Conservation (phyloP, 2,329 filamentous ascomycete genomes). For the Byssothecium circinans region DNA sequence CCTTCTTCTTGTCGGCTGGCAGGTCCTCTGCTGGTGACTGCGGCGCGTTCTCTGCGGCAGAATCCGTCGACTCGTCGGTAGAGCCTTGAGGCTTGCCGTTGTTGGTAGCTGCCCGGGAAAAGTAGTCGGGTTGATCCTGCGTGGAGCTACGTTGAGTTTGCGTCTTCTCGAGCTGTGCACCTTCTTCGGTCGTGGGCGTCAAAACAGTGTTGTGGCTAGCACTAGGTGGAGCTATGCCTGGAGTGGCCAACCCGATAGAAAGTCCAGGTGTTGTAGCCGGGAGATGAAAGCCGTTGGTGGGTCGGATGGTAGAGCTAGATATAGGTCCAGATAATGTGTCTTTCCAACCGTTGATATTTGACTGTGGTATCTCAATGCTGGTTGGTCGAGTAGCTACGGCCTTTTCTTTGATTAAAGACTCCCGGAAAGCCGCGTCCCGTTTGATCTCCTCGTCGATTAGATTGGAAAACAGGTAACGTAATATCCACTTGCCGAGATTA, state of each 20-base stretch:
- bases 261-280: slow-evolving; percentile 73
- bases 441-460: slow-evolving; percentile 88
- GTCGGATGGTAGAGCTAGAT: slow-evolving; percentile 56
- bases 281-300: slow-evolving; percentile 61
- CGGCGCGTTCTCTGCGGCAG: slow-evolving; percentile 30
- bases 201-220: slow-evolving; percentile 40
- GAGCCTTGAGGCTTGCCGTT: slow-evolving; percentile 28
- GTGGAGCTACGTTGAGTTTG: slow-evolving; percentile 57
- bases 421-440: slow-evolving; percentile 74
- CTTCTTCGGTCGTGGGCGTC: slow-evolving; percentile 48
- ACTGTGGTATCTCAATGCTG: slow-evolving; percentile 60
- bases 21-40: slow-evolving; percentile 48
- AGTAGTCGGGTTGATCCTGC: slow-evolving; percentile 72
- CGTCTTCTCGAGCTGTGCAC: slow-evolving; percentile 55
- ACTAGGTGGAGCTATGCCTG: slow-evolving; percentile 48
- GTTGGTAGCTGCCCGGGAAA: slow-evolving; percentile 59
- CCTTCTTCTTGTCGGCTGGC: slow-evolving; percentile 51
- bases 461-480: slow-evolving; percentile 87
- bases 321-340: slow-evolving; percentile 44
- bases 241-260: slow-evolving; percentile 76
- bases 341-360: slow-evolving; percentile 51
- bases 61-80: slow-evolving; percentile 31
- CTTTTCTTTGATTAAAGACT: slow-evolving; percentile 67
- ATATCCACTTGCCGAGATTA: slow-evolving; percentile 94
- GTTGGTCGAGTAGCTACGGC: slow-evolving; percentile 60